Evolutionary conservation across 2,329 filamentous ascomycete species (phyloP), one percentile per base, ranked within the genome.

Genomic region (Aspergillus uvarum): DNA sequence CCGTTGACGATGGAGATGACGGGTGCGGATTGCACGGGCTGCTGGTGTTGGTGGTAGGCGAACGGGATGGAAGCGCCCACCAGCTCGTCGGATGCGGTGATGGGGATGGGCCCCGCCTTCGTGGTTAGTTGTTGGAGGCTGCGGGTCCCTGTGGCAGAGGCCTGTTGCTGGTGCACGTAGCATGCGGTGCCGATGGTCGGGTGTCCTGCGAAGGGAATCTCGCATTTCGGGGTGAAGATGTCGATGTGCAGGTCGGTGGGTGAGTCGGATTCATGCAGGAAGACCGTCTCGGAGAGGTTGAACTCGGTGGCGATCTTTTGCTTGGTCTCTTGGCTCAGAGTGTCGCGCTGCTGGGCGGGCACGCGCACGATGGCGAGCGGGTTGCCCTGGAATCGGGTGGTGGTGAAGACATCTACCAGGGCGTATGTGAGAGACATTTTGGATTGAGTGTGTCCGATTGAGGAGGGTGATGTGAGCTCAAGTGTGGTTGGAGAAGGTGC

Each of bases 171-270:
- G 7, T 82, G 68, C 2, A 77, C 70, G 64, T 80, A 77, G 60
- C 75, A 77, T 5, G 80, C 79, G 5, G 80, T 79, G 21, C 82
- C 82, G 54, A 83, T 81, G 8, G 79, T 81, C 2, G 81, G 82
- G 65, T 83, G 82, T 2, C 82, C 79, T 1, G 82, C 82, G 63
- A 84, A 83, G 11, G 82, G 81, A 21, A 83, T 63, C 66, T 84
- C 82, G 11, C 62, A 67, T 3, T 70, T 67, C 0, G 75, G 74
- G 50, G 77, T 76, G 72, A 83, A 83, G 63, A 83, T 83, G 60
- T 82, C 78, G 38, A 83, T 80, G 54, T 71, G 68, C 51, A 75
- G 72, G 29, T 21, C 11, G 29, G 64, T 50, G 12, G 68, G 59
- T 16, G 38, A 7, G 4, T 21, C 22, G 5, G 47, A 16, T 47